Percentiles rank a stretch among this genome's conserved stretches.
Conservation (phyloP, 306 rosid genomes). For the Arachis hypogaea region DNA sequence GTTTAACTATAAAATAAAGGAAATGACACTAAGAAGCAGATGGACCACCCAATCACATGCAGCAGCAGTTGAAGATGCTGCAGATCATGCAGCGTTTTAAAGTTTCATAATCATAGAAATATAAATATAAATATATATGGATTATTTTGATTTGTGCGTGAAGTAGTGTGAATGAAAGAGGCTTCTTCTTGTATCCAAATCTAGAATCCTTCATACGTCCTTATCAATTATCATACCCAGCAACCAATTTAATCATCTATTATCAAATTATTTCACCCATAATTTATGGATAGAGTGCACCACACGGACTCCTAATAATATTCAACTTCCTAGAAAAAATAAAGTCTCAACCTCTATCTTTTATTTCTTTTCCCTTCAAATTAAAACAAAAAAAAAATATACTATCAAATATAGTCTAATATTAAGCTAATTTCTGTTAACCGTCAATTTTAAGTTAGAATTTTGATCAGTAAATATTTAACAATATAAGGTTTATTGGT, state of each 20-base stretch:
- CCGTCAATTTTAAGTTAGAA: too few species aligned
- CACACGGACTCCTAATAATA: constrained; percentile 22
- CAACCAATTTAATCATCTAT: constrained; percentile 37
- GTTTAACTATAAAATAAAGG: too few species aligned
- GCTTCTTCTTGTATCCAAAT: constrained; percentile 22
- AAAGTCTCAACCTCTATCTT: background rate
- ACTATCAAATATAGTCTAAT: too few species aligned
- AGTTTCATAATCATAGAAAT: background rate
- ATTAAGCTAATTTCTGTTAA: too few species aligned
- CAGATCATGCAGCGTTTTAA: background rate
- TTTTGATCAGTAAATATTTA: too few species aligned
- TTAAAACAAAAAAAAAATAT: too few species aligned
- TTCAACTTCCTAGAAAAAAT: constrained; percentile 13
- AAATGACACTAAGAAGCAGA: constrained; percentile 29
- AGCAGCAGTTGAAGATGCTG: constrained; percentile 36
- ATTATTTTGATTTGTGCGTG: constrained; percentile 30
- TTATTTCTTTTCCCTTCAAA: background rate
- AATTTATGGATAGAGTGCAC: constrained; percentile 31
- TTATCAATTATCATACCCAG: constrained; percentile 33
- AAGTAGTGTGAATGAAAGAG: constrained; percentile 8
- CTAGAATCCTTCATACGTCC: constrained; percentile 20
- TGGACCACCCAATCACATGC: constrained; percentile 41
- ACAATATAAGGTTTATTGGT: too few species aligned
- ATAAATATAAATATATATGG: background rate
- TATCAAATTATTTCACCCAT: constrained; percentile 3